phyloP scores from a whole-genome alignment of 176 grass and related monocot genomes.

The Lolium rigidum region DNA sequence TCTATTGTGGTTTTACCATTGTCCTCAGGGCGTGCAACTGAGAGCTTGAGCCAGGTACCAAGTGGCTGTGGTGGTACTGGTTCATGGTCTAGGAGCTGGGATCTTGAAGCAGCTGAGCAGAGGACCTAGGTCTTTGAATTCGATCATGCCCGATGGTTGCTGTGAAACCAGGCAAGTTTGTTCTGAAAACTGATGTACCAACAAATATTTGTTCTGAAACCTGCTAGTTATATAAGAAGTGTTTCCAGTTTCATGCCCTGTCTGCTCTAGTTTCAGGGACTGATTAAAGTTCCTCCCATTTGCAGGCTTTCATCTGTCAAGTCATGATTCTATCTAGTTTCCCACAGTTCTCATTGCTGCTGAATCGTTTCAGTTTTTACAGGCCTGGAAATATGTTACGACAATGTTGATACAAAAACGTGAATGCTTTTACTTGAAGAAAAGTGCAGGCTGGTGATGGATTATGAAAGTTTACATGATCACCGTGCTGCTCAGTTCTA shows the following conservation, averaged over 20 bases:
- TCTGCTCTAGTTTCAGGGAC: neutral
- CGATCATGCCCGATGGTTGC: conserved; percentile 20
- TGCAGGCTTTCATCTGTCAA: conserved; percentile 19
- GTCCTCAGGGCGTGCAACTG: neutral
- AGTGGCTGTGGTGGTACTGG: neutral
- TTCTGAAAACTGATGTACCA: neutral
- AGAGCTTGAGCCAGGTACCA: neutral
- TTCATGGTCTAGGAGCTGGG: conserved; percentile 36
- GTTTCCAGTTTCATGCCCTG: neutral
- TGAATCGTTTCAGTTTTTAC: neutral
- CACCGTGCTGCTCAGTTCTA: neutral
- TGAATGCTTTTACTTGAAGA: neutral
- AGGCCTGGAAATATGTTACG: neutral
- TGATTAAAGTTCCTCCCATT: conserved; percentile 11
- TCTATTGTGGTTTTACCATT: conserved; percentile 9
- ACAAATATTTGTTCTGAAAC: neutral
- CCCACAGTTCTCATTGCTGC: neutral
- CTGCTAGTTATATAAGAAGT: neutral
- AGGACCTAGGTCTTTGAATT: conserved; percentile 18
- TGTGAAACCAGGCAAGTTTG: conserved; percentile 40
- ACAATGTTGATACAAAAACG: neutral
- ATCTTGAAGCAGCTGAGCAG: conserved; percentile 38
- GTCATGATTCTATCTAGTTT: neutral
- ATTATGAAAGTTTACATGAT: neutral
- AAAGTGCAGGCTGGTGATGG: neutral